These are phyloP conservation scores for Clavariopsis aquatica DNA, from an alignment of 495 filamentous ascomycete species.

Conservation along the genomic window DNA sequence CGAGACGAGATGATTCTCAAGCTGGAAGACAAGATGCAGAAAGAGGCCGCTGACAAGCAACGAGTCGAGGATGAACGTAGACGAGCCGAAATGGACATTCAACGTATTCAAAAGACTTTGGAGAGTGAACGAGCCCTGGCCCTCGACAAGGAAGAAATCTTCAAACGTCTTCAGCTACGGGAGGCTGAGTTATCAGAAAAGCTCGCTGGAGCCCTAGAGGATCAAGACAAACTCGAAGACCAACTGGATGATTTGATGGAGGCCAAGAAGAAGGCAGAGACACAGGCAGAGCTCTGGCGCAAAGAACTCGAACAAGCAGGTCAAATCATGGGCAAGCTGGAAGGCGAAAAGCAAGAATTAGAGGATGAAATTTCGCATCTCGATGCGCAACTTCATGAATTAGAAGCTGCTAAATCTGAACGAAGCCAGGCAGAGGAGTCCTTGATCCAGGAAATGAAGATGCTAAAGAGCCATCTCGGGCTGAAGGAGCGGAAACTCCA, in stretches of 20 bases:
- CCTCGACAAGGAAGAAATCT: conserved; percentile 97
- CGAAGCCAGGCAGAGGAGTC: conserved; percentile 71
- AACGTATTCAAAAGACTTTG: conserved; percentile 84
- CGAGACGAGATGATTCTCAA: conserved; percentile 89
- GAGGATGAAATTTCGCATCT: conserved; percentile 65
- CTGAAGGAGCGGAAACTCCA: conserved; percentile 88
- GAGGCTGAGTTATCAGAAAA: conserved; percentile 91
- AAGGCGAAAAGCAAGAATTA: conserved; percentile 78
- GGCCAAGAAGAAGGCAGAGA: conserved; percentile 86
- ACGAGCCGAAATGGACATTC: conserved; percentile 81
- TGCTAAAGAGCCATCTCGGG: conserved; percentile 86
- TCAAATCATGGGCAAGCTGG: conserved; percentile 77
- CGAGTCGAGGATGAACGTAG: conserved; percentile 89
- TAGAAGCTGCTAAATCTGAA: conserved; percentile 65
- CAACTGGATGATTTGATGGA: conserved; percentile 87
- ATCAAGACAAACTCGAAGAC: conserved; percentile 91
- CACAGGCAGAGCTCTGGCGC: conserved; percentile 75
- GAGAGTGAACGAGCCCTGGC: conserved; percentile 94
- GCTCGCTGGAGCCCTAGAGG: conserved; percentile 85
- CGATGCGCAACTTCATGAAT: conserved; percentile 64
- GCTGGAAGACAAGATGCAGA: conserved; percentile 78
- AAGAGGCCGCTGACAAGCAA: conserved; percentile 71
- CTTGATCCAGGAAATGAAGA: conserved; percentile 78
- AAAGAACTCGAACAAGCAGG: conserved; percentile 89
- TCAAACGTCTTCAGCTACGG: conserved; percentile 85